Evolutionary conservation across 179 eudicot species (phyloP), one percentile per base, ranked within the genome.

Genomic region (Silene noctiflora): DNA sequence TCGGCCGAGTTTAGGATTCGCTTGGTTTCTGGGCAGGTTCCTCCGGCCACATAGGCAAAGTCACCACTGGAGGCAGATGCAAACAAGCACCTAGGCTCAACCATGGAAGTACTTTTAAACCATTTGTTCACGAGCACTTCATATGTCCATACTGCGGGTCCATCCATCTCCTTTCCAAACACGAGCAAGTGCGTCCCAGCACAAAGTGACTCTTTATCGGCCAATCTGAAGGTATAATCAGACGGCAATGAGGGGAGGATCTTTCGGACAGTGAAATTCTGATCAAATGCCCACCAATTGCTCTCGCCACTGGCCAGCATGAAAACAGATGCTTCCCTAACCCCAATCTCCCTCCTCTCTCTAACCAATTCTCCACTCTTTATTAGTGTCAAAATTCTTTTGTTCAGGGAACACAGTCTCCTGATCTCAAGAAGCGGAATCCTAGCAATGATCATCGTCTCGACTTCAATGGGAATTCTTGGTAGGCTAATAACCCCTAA

Each of bases 121-220:
- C 95, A 91, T 56, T 68, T 69, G 77, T 87, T 82, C 63, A 66
- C 72, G n/a, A 81, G 80, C 68, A 90, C 76, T 4, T 89, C 91
- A 19, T 88, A 90, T 21, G 89, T 84, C 92, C 93, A 91, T 5
- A 89, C 74, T 2, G 75, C 86, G 4, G 82, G 85, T 0, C 91
- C 91, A 3, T 77, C 80, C 0, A 86, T 4, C 55, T 84, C 91
- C 21, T 44, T 74, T 7, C 97, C 95, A 3, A 85, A 86, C 14
- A 91, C 92, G 4, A 91, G 88, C 9, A 91, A 82, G 55, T 90
- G 88, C 25, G 93, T 86, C 60, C 97, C 97, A 12, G 91, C 97
- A 79, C 91, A 86, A 42, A 91, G 69, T 0, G 97, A 83, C 73
- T 91, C 97, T 53, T 86, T 91, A 58, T 90, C 97, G 5, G 84